Evolutionary conservation across 495 filamentous ascomycete species (phyloP).

Genomic region (Hypoxylon crocopeplum): DNA sequence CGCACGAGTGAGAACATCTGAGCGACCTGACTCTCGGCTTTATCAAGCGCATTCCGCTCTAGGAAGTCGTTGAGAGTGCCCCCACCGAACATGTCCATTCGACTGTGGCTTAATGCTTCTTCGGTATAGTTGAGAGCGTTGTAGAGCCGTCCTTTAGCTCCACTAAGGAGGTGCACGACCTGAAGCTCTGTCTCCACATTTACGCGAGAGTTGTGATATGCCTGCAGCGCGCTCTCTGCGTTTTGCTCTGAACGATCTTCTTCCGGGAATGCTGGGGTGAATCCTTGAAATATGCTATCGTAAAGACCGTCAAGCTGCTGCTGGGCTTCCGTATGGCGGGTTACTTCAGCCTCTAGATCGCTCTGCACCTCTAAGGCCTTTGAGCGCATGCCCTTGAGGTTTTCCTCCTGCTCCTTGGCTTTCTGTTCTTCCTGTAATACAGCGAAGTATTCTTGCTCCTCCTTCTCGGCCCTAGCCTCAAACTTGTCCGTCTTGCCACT

Average conservation of each 20-base stretch:
- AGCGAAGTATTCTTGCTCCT: conserved; percentile 57
- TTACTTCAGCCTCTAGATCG: conserved; percentile 35
- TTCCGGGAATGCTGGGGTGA: conserved; percentile 54
- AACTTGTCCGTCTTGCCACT: conserved; percentile 52
- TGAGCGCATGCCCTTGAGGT: conserved; percentile 35
- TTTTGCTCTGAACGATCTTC: conserved; percentile 52
- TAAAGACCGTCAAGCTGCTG: conserved; percentile 48
- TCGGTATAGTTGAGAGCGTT: conserved; percentile 38
- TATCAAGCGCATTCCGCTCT: conserved; percentile 50
- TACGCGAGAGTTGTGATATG: conserved; percentile 34
- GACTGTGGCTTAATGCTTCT: conserved; percentile 40
- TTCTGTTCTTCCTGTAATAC: conserved; percentile 50
- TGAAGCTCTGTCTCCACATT: conserved; percentile 38
- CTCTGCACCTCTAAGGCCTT: conserved; percentile 33
- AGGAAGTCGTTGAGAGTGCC: conserved; percentile 43
- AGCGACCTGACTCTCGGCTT: conserved; percentile 39
- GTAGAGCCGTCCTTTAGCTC: conserved; percentile 37
- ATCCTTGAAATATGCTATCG: conserved; percentile 52
- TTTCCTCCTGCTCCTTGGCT: conserved; percentile 44
- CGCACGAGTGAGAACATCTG: conserved; percentile 34
- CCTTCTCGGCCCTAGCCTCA: conserved; percentile 50
- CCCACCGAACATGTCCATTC: conserved; percentile 44
- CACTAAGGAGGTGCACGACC: conserved; percentile 32
- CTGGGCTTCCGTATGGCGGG: conserved; percentile 45
- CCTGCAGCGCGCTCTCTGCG: conserved; percentile 7